Conservation (phyloP, 371 early-diverging fungal species). For the Catenaria anguillulae region DNA sequence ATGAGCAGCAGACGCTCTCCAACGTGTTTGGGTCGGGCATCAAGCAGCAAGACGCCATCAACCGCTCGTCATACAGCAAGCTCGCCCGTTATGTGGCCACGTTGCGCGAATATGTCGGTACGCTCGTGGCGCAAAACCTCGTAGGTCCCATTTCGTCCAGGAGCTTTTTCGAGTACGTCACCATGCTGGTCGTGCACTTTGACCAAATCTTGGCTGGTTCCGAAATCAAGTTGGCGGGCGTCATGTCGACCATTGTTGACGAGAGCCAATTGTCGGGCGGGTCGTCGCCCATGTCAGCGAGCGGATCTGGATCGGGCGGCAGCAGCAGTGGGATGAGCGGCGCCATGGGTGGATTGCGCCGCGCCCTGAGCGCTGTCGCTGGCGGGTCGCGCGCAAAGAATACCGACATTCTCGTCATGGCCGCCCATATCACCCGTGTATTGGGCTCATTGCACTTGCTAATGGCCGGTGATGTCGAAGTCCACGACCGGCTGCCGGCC, state of each 20-base stretch:
- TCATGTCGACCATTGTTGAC: not conserved
- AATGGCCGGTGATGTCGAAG: not conserved
- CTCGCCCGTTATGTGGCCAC: not conserved
- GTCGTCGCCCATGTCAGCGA: not conserved
- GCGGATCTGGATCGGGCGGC: not conserved
- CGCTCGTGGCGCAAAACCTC: not conserved
- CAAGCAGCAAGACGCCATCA: slow-evolving; percentile 2
- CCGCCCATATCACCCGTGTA: slow-evolving; percentile 5
- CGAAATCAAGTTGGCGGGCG: not conserved
- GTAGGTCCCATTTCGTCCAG: not conserved
- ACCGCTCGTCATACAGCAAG: not conserved
- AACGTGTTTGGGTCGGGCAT: not conserved
- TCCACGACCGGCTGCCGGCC: not conserved
- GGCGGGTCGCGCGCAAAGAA: not conserved
- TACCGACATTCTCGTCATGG: slow-evolving; percentile 6
- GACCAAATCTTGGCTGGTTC: not conserved
- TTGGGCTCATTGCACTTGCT: not conserved
- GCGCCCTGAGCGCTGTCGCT: not conserved
- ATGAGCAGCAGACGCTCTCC: slow-evolving; percentile 3
- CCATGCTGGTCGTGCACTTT: not conserved
- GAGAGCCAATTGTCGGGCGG: not conserved
- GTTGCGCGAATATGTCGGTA: not conserved
- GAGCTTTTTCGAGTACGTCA: not conserved
- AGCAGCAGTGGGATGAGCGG: not conserved
- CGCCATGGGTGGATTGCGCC: not conserved